Conservation (phyloP, 2,329 filamentous ascomycete genomes). For the Penicillium sp. region DNA sequence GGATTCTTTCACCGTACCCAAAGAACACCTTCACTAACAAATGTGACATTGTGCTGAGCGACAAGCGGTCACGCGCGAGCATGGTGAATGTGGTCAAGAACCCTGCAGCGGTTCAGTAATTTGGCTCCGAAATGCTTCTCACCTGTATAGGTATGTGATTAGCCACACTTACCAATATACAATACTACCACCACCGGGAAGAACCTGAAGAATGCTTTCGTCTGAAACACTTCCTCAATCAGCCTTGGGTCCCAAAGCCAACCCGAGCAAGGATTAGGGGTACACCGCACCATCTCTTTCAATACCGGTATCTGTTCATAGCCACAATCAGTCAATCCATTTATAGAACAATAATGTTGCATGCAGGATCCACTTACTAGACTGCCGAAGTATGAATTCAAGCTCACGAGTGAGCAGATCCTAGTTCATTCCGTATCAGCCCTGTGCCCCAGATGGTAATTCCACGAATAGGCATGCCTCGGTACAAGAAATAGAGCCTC, state of each 20-base stretch:
- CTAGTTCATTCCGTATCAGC: conserved; percentile 43
- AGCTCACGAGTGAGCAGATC: conserved; percentile 79
- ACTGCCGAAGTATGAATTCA: conserved; percentile 79
- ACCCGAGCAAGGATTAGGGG: background rate
- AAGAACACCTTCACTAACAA: conserved; percentile 62
- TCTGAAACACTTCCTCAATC: conserved; percentile 41
- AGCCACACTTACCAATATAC: conserved; percentile 61
- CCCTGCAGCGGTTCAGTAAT: conserved; percentile 43
- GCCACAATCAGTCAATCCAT: conserved; percentile 15
- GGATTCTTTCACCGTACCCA: conserved; percentile 42
- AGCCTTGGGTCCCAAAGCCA: conserved; percentile 21
- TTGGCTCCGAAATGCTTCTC: conserved; percentile 6
- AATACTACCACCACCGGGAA: conserved; percentile 73
- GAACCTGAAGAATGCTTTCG: conserved; percentile 86
- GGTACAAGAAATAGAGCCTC: conserved; percentile 89
- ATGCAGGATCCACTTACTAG: conserved; percentile 30
- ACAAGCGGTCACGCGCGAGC: conserved; percentile 57
- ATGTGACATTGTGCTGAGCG: conserved; percentile 57
- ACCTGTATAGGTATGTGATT: conserved; percentile 10
- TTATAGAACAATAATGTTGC: conserved; percentile 3
- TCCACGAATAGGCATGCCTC: conserved; percentile 38
- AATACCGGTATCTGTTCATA: conserved; percentile 70
- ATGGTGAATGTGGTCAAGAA: conserved; percentile 77
- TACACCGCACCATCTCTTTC: conserved; percentile 71
- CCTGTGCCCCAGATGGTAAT: background rate